Evolutionary conservation across 371 early-diverging fungal species (phyloP), one percentile per base, ranked within the genome.

Genomic region (Apophysomyces ossiformis): DNA sequence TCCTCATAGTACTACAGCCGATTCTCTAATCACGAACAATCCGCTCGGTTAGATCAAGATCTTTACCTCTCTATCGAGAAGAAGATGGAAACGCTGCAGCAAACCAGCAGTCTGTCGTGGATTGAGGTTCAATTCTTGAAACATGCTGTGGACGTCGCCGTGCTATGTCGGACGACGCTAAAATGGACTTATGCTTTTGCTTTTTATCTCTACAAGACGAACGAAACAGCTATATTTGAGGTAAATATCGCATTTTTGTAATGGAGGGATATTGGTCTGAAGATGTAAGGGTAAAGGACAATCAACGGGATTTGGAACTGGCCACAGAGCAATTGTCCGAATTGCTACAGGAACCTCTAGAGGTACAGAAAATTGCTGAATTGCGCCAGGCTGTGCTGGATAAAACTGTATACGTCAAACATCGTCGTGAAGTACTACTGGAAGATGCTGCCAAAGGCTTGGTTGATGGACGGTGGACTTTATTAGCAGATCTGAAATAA

Each of bases 181-280:
- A 96, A 94, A 71, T 99, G 98, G 98, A 96, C 97, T 0, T 99
- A 97, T 76, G 93, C 92, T 16, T 93, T 99, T 76, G 98, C 97
- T 1, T 99, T 92, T 78, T 99, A 96, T 72, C 85, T 99, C 71
- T 74, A 69, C n/a, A 85, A 85, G 63, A 84, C 90, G 70, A 98
- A 97, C 79, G 77, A 89, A 71, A 96, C 96, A 1, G 90, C 84
- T n/a, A 72, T 99, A 35, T 98, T 98, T 77, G 98, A 98, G 68
- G 79, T 79, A 74, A 63, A 8, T 26, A 26, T 26, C 32, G 6
- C 37, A 41, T 16, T n/a, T 57, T 0, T 57, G 41, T 2, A 41
- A 41, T 41, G 41, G 41, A 13, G 32, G 32, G 32, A 26, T 26
- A 26, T 26, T 41, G 8, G 8, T 41, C 8, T 41, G 41, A 13